A percentile compares a stretch with the other conserved stretches of the same genome.
phyloP scores from a whole-genome alignment of 345 rosid species.

The Gossypioides kirkii region DNA sequence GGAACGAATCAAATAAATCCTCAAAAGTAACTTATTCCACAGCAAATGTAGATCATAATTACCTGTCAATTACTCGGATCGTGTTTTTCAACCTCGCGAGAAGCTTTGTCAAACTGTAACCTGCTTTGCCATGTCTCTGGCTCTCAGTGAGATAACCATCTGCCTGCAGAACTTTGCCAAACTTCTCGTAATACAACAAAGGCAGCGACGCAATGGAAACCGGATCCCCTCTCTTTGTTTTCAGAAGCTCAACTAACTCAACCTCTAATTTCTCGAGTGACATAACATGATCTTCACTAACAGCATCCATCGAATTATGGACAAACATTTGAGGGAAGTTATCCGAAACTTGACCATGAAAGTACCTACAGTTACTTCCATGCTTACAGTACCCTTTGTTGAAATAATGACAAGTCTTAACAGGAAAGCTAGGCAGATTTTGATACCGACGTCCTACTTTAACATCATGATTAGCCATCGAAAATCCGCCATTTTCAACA shows the following conservation, averaged over 20 bases:
- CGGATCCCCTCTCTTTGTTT: constrained; percentile 50
- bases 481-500: constrained; percentile 22
- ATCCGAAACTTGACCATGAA: constrained; percentile 40
- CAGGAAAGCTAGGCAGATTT: constrained; percentile 30
- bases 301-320: constrained; percentile 21
- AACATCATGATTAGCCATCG: constrained; percentile 22
- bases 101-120: constrained; percentile 62
- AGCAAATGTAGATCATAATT: neutral
- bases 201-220: constrained; percentile 68
- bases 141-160: constrained; percentile 73
- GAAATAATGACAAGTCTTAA: constrained; percentile 54
- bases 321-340: constrained; percentile 29
- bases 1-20: neutral
- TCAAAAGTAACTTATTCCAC: neutral
- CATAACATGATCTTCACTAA: constrained; percentile 32
- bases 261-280: constrained; percentile 48
- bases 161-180: constrained; percentile 57
- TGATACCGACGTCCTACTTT: constrained; percentile 24
- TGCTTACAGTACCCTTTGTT: constrained; percentile 65
- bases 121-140: constrained; percentile 69
- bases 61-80: constrained; percentile 57
- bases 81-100: constrained; percentile 45
- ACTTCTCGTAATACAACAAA: constrained; percentile 54
- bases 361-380: constrained; percentile 54
- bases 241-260: constrained; percentile 52